Percentiles rank a stretch among this genome's conserved stretches.
These are phyloP conservation scores for Colletotrichum sp. DNA, from an alignment of 2,329 filamentous ascomycete species.

Conservation along the genomic window DNA sequence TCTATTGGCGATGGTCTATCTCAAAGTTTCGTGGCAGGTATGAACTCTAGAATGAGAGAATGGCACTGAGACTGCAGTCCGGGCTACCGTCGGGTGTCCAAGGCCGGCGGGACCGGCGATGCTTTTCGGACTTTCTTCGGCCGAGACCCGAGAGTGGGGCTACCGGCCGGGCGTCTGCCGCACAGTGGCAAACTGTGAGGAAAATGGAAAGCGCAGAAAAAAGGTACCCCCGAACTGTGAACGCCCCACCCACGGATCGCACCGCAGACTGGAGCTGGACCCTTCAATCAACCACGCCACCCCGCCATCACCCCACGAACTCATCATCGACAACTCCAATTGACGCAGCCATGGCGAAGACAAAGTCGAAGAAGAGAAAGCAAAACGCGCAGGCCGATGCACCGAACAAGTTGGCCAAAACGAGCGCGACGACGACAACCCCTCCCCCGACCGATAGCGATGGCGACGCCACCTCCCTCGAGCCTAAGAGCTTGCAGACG, in stretches of 20 bases:
- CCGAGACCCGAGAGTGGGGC: background rate
- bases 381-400: conserved; percentile 39
- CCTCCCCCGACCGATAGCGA: conserved; percentile 33
- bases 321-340: background rate
- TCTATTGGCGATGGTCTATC: no score
- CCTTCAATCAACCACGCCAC: background rate
- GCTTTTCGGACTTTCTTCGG: background rate
- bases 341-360: conserved; percentile 42
- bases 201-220: background rate
- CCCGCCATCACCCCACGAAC: background rate
- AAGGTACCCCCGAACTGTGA: background rate
- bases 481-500: conserved; percentile 56
- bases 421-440: conserved; percentile 29
- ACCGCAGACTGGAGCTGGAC: background rate
- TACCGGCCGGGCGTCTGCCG: accelerated
- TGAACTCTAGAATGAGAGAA: no score
- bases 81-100: no score
- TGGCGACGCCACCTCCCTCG: conserved; percentile 35
- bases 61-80: no score
- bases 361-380: conserved; percentile 53
- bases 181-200: background rate
- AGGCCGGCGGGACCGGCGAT: no score
- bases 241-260: background rate
- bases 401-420: conserved; percentile 45
- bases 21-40: no score